These are phyloP conservation scores for Globisporangium orthogonon DNA, from an alignment of 352 stramenopile genomes.

Conservation along the genomic window DNA sequence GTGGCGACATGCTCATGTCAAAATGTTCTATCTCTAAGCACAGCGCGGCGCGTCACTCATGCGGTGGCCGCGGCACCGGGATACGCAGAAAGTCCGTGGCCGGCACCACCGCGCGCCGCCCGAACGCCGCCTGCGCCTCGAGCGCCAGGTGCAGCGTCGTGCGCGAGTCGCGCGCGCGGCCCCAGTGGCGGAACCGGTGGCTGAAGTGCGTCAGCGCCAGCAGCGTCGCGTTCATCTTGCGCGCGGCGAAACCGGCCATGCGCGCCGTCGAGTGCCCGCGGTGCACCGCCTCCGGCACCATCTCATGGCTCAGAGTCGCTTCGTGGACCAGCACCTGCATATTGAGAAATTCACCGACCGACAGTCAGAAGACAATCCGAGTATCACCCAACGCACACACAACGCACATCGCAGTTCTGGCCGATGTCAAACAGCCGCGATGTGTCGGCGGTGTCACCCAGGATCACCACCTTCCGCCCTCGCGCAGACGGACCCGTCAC, in stretches of 20 bases:
- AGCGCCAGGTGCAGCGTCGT: conserved; percentile 66
- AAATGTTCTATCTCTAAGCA: background rate
- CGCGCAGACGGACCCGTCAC: conserved; percentile 50
- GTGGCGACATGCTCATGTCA: no score
- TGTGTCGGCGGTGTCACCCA: conserved; percentile 71
- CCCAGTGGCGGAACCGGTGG: conserved; percentile 75
- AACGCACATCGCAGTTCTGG: conserved; percentile 61
- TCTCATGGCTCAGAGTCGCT: conserved; percentile 70
- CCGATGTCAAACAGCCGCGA: conserved; percentile 74
- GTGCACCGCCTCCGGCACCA: conserved; percentile 58
- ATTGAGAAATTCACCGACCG: background rate
- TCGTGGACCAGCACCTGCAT: conserved; percentile 81
- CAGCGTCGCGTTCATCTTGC: conserved; percentile 68
- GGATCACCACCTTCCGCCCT: conserved; percentile 71
- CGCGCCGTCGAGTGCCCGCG: conserved; percentile 75
- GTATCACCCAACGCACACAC: no score
- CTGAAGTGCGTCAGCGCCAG: conserved; percentile 85
- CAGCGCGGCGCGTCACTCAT: conserved; percentile 11
- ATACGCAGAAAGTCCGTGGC: conserved; percentile 81
- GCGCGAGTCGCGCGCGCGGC: conserved; percentile 19
- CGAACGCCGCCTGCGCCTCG: conserved; percentile 65
- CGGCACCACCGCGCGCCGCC: conserved; percentile 50
- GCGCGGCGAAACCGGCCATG: conserved; percentile 72
- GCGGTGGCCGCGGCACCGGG: conserved; percentile 44
- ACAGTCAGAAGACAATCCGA: no score